A percentile compares a stretch with the other conserved stretches of the same genome.
phyloP scores from a whole-genome alignment of 2,329 filamentous ascomycete species.

The Lachnellula arida region DNA sequence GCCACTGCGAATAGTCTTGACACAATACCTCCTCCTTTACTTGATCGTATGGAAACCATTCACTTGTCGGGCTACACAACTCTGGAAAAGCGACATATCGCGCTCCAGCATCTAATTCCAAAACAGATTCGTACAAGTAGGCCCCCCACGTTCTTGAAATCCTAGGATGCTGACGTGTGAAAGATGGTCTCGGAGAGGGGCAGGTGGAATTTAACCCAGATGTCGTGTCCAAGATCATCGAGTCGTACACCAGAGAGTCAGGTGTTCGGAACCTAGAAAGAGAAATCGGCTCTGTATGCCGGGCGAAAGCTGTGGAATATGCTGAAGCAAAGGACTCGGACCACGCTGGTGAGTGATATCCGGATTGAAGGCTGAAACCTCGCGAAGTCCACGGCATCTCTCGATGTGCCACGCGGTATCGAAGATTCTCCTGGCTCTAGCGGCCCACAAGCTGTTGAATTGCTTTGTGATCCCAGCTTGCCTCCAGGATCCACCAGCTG shows the following conservation, averaged over 20 bases:
- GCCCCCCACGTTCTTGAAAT: slow-evolving; percentile 2
- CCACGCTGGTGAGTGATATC: slow-evolving; percentile 32
- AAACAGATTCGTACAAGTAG: slow-evolving; percentile 81
- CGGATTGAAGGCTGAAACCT: neutral
- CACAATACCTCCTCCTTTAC: slow-evolving; percentile 86
- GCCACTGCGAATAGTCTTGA: slow-evolving; percentile 93
- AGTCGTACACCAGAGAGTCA: slow-evolving; percentile 91
- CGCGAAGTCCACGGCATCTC: too few species aligned
- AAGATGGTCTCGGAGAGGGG: slow-evolving; percentile 67
- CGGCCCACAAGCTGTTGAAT: too few species aligned
- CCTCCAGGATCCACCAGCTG: slow-evolving; percentile 1
- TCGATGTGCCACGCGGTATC: too few species aligned
- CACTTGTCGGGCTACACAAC: slow-evolving; percentile 92
- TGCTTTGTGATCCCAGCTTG: neutral
- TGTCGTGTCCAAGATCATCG: slow-evolving; percentile 92
- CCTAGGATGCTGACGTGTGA: slow-evolving; percentile 17
- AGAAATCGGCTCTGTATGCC: slow-evolving; percentile 90
- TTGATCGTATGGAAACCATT: slow-evolving; percentile 97
- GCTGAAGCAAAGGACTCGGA: slow-evolving; percentile 80
- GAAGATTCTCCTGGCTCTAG: too few species aligned
- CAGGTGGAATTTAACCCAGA: slow-evolving; percentile 75
- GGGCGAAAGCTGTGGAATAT: slow-evolving; percentile 91
- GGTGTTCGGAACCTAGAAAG: slow-evolving; percentile 95
- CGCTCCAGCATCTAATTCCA: slow-evolving; percentile 85
- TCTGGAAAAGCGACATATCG: slow-evolving; percentile 94